A percentile compares a stretch with the other conserved stretches of the same genome.
Evolutionary conservation across 1,284 basidiomycete species (phyloP).

Genomic region (Cryptococcus hybrid): DNA sequence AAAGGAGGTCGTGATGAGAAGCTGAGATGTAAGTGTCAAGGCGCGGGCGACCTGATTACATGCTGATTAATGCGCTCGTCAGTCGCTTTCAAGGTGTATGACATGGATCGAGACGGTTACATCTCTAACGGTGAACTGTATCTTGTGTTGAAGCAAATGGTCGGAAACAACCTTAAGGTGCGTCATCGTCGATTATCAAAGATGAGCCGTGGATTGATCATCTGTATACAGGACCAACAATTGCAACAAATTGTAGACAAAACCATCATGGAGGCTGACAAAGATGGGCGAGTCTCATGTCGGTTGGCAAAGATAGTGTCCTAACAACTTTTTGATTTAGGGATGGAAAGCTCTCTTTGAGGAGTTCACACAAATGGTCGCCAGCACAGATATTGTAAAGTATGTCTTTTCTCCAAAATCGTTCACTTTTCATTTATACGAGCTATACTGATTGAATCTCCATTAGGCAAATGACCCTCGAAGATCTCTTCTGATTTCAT

Average conservation of each 20-base stretch:
- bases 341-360: conserved; percentile 94
- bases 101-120: conserved; percentile 94
- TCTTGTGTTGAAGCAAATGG: conserved; percentile 99
- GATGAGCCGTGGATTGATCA: too few species aligned
- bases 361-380: conserved; percentile 95
- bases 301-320: conserved; percentile 3
- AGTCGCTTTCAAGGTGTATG: conserved; percentile 99
- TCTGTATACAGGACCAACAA: conserved; percentile 76
- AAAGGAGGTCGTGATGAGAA: conserved; percentile 96
- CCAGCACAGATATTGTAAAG: conserved; percentile 69
- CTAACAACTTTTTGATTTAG: conserved; percentile 36
- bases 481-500: conserved; percentile 75
- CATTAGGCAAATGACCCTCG: conserved; percentile 93
- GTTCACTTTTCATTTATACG: neutral
- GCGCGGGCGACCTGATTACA: conserved; percentile 40
- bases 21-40: conserved; percentile 82
- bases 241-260: conserved; percentile 99
- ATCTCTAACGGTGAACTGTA: conserved; percentile 99
- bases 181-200: conserved; percentile 9
- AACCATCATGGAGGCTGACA: conserved; percentile 99
- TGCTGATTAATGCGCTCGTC: neutral
- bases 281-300: conserved; percentile 63
- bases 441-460: neutral
- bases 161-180: conserved; percentile 94
- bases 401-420: conserved; percentile 22